Evolutionary conservation across 139 green algal genomes (phyloP).

Genomic region (Mychonastes homosphaera): DNA sequence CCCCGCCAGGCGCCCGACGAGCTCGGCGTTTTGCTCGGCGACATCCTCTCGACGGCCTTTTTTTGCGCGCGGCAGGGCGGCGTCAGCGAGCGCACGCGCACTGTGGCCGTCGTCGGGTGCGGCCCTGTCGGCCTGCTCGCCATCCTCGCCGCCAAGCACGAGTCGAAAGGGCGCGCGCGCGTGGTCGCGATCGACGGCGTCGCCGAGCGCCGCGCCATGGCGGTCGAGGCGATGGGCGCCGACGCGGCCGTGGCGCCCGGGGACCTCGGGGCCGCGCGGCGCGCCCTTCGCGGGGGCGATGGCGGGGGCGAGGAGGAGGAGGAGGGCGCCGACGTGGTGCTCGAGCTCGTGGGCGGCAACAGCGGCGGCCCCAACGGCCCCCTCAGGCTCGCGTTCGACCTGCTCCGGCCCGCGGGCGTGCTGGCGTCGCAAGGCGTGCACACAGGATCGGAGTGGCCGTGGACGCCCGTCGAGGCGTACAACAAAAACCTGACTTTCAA

Average conservation of each 20-base stretch:
- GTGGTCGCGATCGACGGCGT: slow-evolving; percentile 51
- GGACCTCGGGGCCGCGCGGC: neutral
- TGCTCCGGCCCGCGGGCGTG: slow-evolving; percentile 37
- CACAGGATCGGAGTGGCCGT: slow-evolving; percentile 30
- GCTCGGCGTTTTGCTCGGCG: slow-evolving; percentile 37
- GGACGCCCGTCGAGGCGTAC: slow-evolving; percentile 38
- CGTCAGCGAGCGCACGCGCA: slow-evolving; percentile 16
- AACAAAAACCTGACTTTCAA: slow-evolving; percentile 37
- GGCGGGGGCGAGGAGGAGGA: slow-evolving; percentile 23
- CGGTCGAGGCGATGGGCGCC: slow-evolving; percentile 11
- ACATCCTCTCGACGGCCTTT: slow-evolving; percentile 37
- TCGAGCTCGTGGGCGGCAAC: slow-evolving; percentile 39
- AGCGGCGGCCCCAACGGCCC: slow-evolving; percentile 28
- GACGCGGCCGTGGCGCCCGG: slow-evolving; percentile 4
- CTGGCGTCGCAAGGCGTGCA: slow-evolving; percentile 37
- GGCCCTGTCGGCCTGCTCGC: slow-evolving; percentile 59
- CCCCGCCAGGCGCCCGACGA: slow-evolving; percentile 38
- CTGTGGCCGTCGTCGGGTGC: slow-evolving; percentile 53
- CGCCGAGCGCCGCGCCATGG: slow-evolving; percentile 35
- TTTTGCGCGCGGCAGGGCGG: slow-evolving; percentile 31
- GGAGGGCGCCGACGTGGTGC: slow-evolving; percentile 38
- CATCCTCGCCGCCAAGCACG: slow-evolving; percentile 30
- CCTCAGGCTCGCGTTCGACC: slow-evolving; percentile 37
- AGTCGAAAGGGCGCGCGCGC: slow-evolving; percentile 17
- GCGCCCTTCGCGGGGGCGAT: slow-evolving; percentile 1